These are phyloP conservation scores for Alnus glutinosa DNA, from an alignment of 306 rosid species.

Conservation along the genomic window DNA sequence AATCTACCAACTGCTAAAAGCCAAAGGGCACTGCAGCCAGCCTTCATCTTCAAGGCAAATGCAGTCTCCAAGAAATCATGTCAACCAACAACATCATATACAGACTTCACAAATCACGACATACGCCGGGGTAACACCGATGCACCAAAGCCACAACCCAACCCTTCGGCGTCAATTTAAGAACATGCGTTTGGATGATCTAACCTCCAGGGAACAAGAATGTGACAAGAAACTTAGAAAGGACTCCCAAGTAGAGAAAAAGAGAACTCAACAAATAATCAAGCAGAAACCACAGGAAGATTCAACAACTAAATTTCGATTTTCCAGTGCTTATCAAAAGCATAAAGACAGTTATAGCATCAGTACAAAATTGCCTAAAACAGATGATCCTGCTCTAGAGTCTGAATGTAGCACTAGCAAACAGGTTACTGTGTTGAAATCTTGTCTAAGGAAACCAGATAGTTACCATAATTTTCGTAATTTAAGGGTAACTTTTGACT, in stretches of 20 bases:
- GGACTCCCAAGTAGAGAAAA: neutral
- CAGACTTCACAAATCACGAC: neutral
- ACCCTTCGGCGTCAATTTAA: conserved; percentile 1
- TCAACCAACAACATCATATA: neutral
- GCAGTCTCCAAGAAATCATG: neutral
- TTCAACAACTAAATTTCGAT: conserved; percentile 14
- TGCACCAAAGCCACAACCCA: conserved; percentile 18
- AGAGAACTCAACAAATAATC: neutral
- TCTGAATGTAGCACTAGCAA: conserved; percentile 21
- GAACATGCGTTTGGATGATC: neutral
- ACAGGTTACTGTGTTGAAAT: conserved; percentile 27
- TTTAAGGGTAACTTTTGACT: conserved; percentile 40
- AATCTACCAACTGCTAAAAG: conserved; percentile 50
- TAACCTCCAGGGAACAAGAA: conserved; percentile 13
- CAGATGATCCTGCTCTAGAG: conserved; percentile 13
- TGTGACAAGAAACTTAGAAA: neutral
- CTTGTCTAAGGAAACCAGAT: conserved; percentile 51
- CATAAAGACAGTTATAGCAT: neutral
- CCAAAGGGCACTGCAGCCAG: conserved; percentile 16
- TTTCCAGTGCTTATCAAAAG: conserved; percentile 7
- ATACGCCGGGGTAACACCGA: conserved; percentile 34
- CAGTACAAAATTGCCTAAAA: neutral
- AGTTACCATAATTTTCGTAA: conserved; percentile 36
- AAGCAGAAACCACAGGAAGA: conserved; percentile 9
- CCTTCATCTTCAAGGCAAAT: conserved; percentile 11